Conservation (phyloP, 139 green algal genomes). For the Chlamydomonas incerta region DNA sequence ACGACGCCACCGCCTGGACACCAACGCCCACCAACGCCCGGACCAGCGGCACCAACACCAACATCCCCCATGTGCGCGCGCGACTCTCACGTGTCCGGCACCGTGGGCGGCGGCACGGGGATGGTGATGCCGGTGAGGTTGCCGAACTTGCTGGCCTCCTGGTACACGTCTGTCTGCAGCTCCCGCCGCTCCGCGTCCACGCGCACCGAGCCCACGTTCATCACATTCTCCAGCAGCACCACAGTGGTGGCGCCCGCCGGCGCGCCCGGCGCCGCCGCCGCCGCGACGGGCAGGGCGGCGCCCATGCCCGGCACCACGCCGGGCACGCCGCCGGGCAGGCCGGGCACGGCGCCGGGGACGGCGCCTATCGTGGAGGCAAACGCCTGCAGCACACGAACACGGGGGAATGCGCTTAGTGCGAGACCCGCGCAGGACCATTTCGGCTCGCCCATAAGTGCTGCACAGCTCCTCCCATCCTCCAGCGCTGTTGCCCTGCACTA, state of each 20-base stretch:
- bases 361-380: neutral
- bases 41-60: no score
- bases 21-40: no score
- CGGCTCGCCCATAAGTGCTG: no score
- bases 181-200: conserved; percentile 54
- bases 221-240: conserved; percentile 76
- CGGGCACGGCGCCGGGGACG: neutral
- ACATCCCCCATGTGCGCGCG: no score
- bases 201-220: conserved; percentile 63
- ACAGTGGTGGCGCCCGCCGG: conserved; percentile 45
- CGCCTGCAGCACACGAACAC: no score
- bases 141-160: conserved; percentile 74
- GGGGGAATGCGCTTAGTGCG: no score
- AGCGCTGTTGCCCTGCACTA: no score
- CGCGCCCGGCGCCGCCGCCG: neutral
- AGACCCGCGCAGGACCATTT: no score
- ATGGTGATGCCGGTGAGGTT: conserved; percentile 68
- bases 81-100: conserved; percentile 40
- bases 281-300: neutral
- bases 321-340: neutral
- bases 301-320: neutral
- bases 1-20: no score
- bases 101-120: conserved; percentile 63
- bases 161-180: conserved; percentile 59
- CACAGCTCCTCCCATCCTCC: no score